These are phyloP conservation scores for Wickerhamomyces xylosicus DNA, from an alignment of 805 yeast species.

Conservation along the genomic window DNA sequence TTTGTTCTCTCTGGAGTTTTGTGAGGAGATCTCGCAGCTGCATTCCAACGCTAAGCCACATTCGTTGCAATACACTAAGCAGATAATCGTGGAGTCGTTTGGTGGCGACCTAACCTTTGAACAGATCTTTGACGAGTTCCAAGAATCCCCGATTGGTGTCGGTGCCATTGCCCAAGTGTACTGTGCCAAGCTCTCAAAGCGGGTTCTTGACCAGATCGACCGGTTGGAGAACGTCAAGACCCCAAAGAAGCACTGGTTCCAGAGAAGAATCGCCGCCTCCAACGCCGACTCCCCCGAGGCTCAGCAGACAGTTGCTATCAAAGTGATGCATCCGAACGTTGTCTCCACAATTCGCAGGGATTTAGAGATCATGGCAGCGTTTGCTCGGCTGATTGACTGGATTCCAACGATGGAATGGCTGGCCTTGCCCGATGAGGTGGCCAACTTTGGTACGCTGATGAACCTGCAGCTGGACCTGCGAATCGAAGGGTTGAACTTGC, in stretches of 20 bases:
- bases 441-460: slow-evolving; percentile 81
- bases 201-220: slow-evolving; percentile 28
- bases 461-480: slow-evolving; percentile 79
- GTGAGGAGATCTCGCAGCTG: slow-evolving; percentile 62
- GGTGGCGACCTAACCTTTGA: slow-evolving; percentile 36
- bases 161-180: slow-evolving; percentile 98
- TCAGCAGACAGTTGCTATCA: slow-evolving; percentile 68
- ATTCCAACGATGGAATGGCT: slow-evolving; percentile 98
- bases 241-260: slow-evolving; percentile 13
- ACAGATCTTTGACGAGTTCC: slow-evolving; percentile 73
- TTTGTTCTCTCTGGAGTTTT: slow-evolving; percentile 70
- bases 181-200: slow-evolving; percentile 49
- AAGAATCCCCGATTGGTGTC: slow-evolving; percentile 77
- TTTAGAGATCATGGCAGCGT: slow-evolving; percentile 69
- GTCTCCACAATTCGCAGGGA: slow-evolving; percentile 67
- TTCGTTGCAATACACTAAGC: slow-evolving; percentile 47
- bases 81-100: slow-evolving; percentile 49
- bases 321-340: slow-evolving; percentile 87
- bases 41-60: slow-evolving; percentile 84
- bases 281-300: slow-evolving; percentile 20
- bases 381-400: slow-evolving; percentile 58
- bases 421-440: slow-evolving; percentile 88
- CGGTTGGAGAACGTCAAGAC: slow-evolving; percentile 15
- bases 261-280: slow-evolving; percentile 2
- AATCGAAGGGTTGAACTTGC: slow-evolving; percentile 77